Percentiles rank a stretch among this genome's conserved stretches.
Conservation (phyloP, 352 stramenopile species). For the Globisporangium perplexum region DNA sequence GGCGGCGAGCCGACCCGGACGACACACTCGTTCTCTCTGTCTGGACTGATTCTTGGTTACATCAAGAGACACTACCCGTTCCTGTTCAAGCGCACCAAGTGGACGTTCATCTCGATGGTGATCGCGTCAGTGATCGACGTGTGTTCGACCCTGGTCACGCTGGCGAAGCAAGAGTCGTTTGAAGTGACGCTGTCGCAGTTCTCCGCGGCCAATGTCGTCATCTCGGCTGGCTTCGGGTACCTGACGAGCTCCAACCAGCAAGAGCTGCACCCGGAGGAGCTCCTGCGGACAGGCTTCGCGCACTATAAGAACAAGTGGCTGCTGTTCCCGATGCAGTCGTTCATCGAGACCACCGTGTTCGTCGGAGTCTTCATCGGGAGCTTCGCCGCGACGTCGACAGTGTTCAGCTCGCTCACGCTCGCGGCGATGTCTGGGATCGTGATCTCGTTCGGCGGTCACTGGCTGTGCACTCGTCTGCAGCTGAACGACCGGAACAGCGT, state of each 20-base stretch:
- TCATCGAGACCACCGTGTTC: conserved; percentile 69
- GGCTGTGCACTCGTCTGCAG: conserved; percentile 51
- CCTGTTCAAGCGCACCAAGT: conserved; percentile 71
- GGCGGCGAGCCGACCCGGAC: not conserved
- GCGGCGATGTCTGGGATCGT: conserved; percentile 69
- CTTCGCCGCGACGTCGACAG: conserved; percentile 60
- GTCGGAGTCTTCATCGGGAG: conserved; percentile 70
- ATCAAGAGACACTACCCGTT: conserved; percentile 33
- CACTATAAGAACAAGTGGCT: conserved; percentile 74
- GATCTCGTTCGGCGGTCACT: conserved; percentile 68
- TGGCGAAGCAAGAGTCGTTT: conserved; percentile 36
- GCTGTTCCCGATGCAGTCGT: conserved; percentile 68
- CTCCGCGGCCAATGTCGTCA: conserved; percentile 62
- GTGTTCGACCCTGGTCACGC: conserved; percentile 47
- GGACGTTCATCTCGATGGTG: conserved; percentile 73
- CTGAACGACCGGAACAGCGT: conserved; percentile 47
- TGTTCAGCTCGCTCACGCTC: conserved; percentile 71
- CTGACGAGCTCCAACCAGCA: conserved; percentile 60
- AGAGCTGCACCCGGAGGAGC: conserved; percentile 47
- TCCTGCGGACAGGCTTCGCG: conserved; percentile 42
- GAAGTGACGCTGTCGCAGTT: conserved; percentile 65
- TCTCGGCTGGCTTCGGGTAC: conserved; percentile 59
- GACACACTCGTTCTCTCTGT: conserved; percentile 8
- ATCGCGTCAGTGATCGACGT: conserved; percentile 61
- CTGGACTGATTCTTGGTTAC: conserved; percentile 19